Conservation (phyloP, 2,329 filamentous ascomycete species). For the Diaporthe vexans region DNA sequence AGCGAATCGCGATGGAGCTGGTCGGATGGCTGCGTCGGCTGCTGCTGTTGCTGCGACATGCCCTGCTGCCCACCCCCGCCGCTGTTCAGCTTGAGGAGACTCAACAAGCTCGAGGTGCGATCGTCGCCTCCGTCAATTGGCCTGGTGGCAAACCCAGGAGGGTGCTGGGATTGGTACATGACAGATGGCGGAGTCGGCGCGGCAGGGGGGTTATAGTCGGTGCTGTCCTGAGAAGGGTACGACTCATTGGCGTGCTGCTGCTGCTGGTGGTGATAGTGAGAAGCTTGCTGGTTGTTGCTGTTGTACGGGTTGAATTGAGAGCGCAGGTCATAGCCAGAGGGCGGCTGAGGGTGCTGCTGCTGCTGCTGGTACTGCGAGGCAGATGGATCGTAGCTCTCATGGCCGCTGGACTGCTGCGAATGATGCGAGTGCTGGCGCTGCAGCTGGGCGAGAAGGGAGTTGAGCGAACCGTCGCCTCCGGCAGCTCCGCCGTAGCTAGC, state of each 20-base stretch:
- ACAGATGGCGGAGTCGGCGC: slow-evolving; percentile 61
- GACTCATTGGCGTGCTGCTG: slow-evolving; percentile 43
- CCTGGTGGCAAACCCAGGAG: slow-evolving; percentile 55
- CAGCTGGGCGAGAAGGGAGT: slow-evolving; percentile 59
- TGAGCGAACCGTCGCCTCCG: slow-evolving; percentile 49
- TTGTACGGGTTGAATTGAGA: slow-evolving; percentile 46
- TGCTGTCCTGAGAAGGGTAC: slow-evolving; percentile 37
- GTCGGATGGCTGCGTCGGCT: slow-evolving; percentile 42
- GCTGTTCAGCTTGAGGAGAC: slow-evolving; percentile 72
- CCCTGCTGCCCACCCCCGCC: slow-evolving; percentile 45
- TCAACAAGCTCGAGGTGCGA: slow-evolving; percentile 69
- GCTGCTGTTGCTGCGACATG: slow-evolving; percentile 40
- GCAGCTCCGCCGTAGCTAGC: slow-evolving; percentile 52
- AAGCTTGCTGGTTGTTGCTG: slow-evolving; percentile 42
- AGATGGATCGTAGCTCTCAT: slow-evolving; percentile 31
- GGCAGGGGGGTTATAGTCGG: slow-evolving; percentile 53
- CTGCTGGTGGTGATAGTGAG: slow-evolving; percentile 47
- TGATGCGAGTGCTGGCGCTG: slow-evolving; percentile 51
- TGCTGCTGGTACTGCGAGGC: slow-evolving; percentile 45
- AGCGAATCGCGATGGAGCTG: slow-evolving; percentile 48
- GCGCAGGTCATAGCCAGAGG: slow-evolving; percentile 41
- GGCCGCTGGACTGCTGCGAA: slow-evolving; percentile 40
- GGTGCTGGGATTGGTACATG: slow-evolving; percentile 57
- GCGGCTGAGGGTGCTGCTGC: slow-evolving; percentile 41
- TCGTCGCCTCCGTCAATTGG: slow-evolving; percentile 53